Conservation (phyloP, 2,329 filamentous ascomycete genomes). For the Nakataea oryzae region DNA sequence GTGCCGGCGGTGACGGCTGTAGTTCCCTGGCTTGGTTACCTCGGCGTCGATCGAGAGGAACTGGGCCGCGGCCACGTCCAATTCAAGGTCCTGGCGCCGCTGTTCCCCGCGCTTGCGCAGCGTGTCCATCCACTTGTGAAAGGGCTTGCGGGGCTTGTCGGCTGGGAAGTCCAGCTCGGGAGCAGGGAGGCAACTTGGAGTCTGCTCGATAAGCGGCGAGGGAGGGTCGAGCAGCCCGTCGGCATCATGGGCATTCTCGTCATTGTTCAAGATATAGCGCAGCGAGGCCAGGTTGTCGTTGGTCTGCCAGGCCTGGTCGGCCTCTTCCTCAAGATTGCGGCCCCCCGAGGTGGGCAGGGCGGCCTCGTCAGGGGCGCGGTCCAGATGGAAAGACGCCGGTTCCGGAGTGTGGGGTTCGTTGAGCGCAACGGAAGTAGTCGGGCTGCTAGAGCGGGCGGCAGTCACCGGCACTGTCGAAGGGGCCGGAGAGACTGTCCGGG, state of each 20-base stretch:
- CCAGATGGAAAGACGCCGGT: background rate
- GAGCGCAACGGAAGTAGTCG: background rate
- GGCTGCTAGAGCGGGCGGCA: background rate
- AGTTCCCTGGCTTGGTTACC: constrained; percentile 11
- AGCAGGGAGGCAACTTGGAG: background rate
- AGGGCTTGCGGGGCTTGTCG: constrained; percentile 31
- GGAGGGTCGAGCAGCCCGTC: background rate
- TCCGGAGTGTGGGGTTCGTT: background rate
- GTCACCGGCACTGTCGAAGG: background rate
- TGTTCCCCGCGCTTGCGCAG: constrained; percentile 48
- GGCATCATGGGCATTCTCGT: background rate
- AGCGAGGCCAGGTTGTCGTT: background rate
- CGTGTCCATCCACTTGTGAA: constrained; percentile 64
- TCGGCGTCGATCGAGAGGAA: constrained; percentile 19
- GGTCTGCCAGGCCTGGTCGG: background rate
- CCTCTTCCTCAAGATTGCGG: background rate
- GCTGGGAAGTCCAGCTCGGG: background rate
- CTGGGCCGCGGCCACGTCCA: constrained; percentile 14
- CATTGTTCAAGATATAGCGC: background rate
- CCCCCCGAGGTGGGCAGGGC: background rate
- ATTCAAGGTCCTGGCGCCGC: constrained; percentile 19
- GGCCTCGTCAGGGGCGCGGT: background rate
- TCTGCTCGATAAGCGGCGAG: background rate
- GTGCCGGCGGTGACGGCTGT: constrained; percentile 30
- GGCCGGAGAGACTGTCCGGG: background rate